Base-by-base conservation (phyloP, 2,329 filamentous ascomycete genomes). In the Claviceps sp. region DNA sequence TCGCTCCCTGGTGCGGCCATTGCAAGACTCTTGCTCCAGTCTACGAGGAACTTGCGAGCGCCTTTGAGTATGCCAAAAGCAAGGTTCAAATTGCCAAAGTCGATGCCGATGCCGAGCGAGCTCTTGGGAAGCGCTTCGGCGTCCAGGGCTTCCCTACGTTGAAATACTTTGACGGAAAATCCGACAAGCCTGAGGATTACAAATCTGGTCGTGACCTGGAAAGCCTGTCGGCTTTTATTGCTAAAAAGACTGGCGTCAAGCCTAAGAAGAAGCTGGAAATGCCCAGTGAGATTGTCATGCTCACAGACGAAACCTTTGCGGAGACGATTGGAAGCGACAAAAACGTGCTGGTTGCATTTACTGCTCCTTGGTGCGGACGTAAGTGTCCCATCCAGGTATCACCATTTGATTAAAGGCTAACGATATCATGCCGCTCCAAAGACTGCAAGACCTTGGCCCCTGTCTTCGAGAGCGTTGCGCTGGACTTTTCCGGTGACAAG, bases 351-450 rank as follows among this genome's bases (percentile, higher is more conserved):
- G 90, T 98, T 66, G 90, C 94, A 46, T 98, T 98, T 70, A 98
- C 94, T 60, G 91, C 93, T 50, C 90, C 93, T 50, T 97, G 91
- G 93, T 98, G 93, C 71, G 91, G 91, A 69, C 91, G 93, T 97
- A 81, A 72, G 89, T 86, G 44, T 24, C 26, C 5, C 44, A 30
- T 16, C 8, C 4, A 5, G 18, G 18, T 43, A 13, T 18, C n/a
- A 43, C 47, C 9, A 51, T 13, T 5, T 42, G 6, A n/a, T 13
- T 34, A 34, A 34, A 34, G 3, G 8, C 30, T 34, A 11, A 34
- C 30, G 3, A 34, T 4, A 34, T 11, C 9, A 34, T 34, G 30
- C 20, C 22, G 24, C 16, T 3, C 45, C 40, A 96, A 43, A 47
- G 93, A 98, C 80, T 98, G 93, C 87, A 98, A 98, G 77, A 84